These are phyloP conservation scores for Adansonia madagascariensis DNA, from an alignment of 441 rosid genomes.

Conservation along the genomic window DNA sequence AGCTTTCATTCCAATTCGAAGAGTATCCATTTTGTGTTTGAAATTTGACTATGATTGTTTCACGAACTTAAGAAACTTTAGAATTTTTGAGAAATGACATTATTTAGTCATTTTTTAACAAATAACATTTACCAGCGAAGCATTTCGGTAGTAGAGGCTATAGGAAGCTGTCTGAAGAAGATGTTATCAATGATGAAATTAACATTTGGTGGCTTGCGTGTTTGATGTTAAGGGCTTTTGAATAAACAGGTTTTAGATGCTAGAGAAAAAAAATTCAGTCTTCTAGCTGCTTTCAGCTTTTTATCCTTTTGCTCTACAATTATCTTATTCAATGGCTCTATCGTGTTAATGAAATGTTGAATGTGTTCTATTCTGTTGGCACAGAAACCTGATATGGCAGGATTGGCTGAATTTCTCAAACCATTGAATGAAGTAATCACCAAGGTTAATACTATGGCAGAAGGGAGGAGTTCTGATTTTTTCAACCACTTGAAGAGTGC, in stretches of 20 bases:
- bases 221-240: background rate
- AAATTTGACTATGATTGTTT: background rate
- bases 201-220: constrained; percentile 8
- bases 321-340: background rate
- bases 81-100: background rate
- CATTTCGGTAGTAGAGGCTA: background rate
- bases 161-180: background rate
- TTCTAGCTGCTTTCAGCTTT: constrained; percentile 1
- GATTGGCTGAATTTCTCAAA: constrained; percentile 73
- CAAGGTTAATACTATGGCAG: constrained; percentile 79
- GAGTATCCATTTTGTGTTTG: background rate
- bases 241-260: constrained; percentile 1
- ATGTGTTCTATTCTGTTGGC: constrained; percentile 28
- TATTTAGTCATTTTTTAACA: background rate
- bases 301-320: background rate
- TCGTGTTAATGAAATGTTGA: constrained; percentile 18
- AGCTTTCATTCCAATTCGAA: background rate
- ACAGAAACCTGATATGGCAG: constrained; percentile 77
- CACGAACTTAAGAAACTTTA: background rate
- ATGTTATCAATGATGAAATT: constrained; percentile 1
- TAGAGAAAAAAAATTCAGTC: background rate
- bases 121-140: background rate
- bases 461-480: constrained; percentile 80
- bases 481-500: constrained; percentile 88
- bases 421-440: constrained; percentile 78